phyloP scores from a whole-genome alignment of 352 stramenopile genomes.

The Phytophthora citrophthora region DNA sequence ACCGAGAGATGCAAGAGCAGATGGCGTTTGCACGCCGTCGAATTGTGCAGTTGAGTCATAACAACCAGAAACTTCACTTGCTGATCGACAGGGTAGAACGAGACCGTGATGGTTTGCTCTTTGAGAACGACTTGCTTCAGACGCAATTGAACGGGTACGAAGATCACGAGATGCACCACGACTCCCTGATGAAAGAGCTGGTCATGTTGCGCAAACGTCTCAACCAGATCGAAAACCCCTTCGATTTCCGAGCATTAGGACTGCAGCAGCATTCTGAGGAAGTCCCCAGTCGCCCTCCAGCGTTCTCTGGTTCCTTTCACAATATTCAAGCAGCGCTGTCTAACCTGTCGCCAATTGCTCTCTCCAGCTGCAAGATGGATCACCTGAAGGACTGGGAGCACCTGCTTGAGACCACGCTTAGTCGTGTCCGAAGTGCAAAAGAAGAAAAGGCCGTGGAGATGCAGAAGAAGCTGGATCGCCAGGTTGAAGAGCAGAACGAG shows the following conservation, averaged over 20 bases:
- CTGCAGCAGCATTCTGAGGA: slow-evolving; percentile 12
- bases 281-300: not conserved
- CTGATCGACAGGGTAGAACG: slow-evolving; percentile 86
- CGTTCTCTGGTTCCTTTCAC: slow-evolving; percentile 26
- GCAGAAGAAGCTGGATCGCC: slow-evolving; percentile 77
- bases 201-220: slow-evolving; percentile 50
- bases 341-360: slow-evolving; percentile 21
- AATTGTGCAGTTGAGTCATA: slow-evolving; percentile 75
- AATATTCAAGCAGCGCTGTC: slow-evolving; percentile 39
- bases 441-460: slow-evolving; percentile 81
- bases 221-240: slow-evolving; percentile 36
- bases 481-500: slow-evolving; percentile 81
- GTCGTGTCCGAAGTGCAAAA: slow-evolving; percentile 58
- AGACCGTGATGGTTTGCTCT: slow-evolving; percentile 79
- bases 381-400: slow-evolving; percentile 80
- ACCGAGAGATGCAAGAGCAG: slow-evolving; percentile 83
- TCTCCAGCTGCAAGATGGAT: slow-evolving; percentile 44
- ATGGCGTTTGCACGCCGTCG: slow-evolving; percentile 61
- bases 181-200: slow-evolving; percentile 71
- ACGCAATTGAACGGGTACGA: slow-evolving; percentile 74
- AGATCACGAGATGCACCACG: slow-evolving; percentile 70
- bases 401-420: slow-evolving; percentile 65
- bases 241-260: slow-evolving; percentile 3
- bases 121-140: slow-evolving; percentile 86
- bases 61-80: slow-evolving; percentile 86